These are phyloP conservation scores for Helianthus annuus DNA, from an alignment of 129 eudicot species.

Conservation along the genomic window DNA sequence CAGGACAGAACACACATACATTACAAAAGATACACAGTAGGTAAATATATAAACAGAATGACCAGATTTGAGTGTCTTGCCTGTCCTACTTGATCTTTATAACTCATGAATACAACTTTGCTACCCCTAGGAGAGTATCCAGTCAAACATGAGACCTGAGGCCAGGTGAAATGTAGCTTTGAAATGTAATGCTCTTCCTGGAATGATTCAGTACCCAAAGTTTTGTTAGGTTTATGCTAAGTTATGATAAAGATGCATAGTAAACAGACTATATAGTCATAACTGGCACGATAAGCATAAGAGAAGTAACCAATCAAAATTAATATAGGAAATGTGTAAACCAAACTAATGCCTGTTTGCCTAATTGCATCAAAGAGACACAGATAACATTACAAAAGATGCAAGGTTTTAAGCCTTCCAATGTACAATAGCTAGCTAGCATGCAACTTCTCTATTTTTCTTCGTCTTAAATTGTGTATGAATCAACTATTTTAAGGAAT, in stretches of 20 bases:
- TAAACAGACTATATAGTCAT: conserved; percentile 19
- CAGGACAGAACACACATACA: neutral
- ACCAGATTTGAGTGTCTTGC: conserved; percentile 43
- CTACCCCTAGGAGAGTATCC: conserved; percentile 80
- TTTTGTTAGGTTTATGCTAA: conserved; percentile 15
- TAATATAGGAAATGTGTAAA: neutral
- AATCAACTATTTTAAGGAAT: conserved; percentile 5
- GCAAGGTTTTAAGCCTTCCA: neutral
- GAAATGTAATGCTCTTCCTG: conserved; percentile 88
- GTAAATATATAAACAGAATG: conserved; percentile 6
- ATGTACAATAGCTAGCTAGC: neutral
- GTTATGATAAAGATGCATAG: conserved; percentile 1
- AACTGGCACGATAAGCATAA: neutral
- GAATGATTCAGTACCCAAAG: conserved; percentile 27
- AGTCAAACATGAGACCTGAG: conserved; percentile 73
- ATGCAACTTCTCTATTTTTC: neutral
- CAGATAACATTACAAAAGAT: neutral
- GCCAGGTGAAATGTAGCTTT: conserved; percentile 80
- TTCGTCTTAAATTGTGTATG: neutral
- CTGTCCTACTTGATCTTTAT: conserved; percentile 58
- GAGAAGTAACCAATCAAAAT: neutral
- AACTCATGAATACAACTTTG: conserved; percentile 68
- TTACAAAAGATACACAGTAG: conserved; percentile 4
- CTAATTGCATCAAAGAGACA: neutral
- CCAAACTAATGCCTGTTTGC: neutral